These are phyloP conservation scores for Aspergillus candidus DNA, from an alignment of 2,329 filamentous ascomycete genomes.

Conservation along the genomic window DNA sequence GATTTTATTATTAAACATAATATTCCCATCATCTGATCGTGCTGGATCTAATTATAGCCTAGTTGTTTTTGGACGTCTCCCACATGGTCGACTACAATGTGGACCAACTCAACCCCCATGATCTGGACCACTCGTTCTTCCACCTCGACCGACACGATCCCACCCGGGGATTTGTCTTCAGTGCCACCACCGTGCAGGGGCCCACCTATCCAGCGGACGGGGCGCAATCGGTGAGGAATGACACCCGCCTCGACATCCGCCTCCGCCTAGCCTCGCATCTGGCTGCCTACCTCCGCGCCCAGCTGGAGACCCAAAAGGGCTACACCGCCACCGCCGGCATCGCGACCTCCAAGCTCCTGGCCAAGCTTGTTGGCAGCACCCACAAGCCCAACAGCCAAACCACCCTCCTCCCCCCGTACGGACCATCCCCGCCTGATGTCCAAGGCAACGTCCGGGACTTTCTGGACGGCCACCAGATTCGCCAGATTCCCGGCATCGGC, in stretches of 20 bases:
- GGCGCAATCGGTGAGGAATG: conserved; percentile 20
- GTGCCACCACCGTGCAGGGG: conserved; percentile 64
- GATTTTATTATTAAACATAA: too few species aligned
- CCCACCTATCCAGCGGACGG: conserved; percentile 45
- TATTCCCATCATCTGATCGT: neutral
- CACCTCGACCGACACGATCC: conserved; percentile 67
- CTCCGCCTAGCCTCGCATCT: conserved; percentile 76
- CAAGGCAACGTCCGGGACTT: conserved; percentile 58
- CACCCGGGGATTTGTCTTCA: conserved; percentile 71
- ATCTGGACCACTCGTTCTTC: conserved; percentile 69
- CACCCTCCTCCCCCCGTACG: conserved; percentile 64
- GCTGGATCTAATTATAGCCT: conserved; percentile 2
- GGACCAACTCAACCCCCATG: conserved; percentile 60
- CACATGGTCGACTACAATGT: conserved; percentile 81
- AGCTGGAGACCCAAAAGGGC: conserved; percentile 68
- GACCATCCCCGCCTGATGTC: conserved; percentile 17
- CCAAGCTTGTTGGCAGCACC: conserved; percentile 75
- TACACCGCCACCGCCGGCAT: conserved; percentile 87
- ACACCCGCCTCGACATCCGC: conserved; percentile 46
- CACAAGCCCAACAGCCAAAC: conserved; percentile 89
- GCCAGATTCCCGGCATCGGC: conserved; percentile 79
- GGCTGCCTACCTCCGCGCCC: conserved; percentile 64
- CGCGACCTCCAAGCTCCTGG: conserved; percentile 77
- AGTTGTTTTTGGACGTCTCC: conserved; percentile 72
- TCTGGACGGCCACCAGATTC: conserved; percentile 68